Evolutionary conservation across 352 stramenopile species (phyloP).

Genomic region (Pythium aristosporum): DNA sequence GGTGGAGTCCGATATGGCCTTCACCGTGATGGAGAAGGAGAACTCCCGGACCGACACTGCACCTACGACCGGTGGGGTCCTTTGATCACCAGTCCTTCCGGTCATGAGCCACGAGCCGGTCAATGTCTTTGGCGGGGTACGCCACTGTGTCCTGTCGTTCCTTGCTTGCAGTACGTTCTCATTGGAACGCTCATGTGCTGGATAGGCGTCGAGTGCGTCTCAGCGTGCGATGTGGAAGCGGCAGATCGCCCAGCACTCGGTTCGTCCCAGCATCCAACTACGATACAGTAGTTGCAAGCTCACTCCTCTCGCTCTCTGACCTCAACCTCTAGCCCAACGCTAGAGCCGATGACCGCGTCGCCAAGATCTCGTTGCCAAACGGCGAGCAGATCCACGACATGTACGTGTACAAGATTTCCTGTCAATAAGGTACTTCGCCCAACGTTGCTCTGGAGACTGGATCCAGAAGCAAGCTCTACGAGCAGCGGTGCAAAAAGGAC

Average conservation of each 20-base stretch:
- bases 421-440: neutral
- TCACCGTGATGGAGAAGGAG: neutral
- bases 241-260: slow-evolving; percentile 35
- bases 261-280: neutral
- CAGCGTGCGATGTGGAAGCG: slow-evolving; percentile 72
- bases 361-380: slow-evolving; percentile 57
- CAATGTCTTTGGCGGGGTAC: slow-evolving; percentile 41
- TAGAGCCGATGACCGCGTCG: slow-evolving; percentile 17
- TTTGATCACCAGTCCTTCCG: neutral
- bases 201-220: slow-evolving; percentile 49
- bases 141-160: neutral
- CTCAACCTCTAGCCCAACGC: slow-evolving; percentile 9
- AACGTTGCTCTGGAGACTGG: neutral
- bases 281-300: neutral
- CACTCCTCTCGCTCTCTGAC: neutral
- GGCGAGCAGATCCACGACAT: slow-evolving; percentile 77
- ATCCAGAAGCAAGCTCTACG: slow-evolving; percentile 63
- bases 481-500: slow-evolving; percentile 64
- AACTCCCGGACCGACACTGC: neutral
- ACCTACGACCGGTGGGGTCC: neutral
- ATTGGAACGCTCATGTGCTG: neutral
- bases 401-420: slow-evolving; percentile 24
- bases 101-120: slow-evolving; percentile 20
- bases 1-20: neutral
- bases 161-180: neutral